Evolutionary conservation across 2,329 filamentous ascomycete genomes (phyloP).

Genomic region (Chalaropsis ovoidea): DNA sequence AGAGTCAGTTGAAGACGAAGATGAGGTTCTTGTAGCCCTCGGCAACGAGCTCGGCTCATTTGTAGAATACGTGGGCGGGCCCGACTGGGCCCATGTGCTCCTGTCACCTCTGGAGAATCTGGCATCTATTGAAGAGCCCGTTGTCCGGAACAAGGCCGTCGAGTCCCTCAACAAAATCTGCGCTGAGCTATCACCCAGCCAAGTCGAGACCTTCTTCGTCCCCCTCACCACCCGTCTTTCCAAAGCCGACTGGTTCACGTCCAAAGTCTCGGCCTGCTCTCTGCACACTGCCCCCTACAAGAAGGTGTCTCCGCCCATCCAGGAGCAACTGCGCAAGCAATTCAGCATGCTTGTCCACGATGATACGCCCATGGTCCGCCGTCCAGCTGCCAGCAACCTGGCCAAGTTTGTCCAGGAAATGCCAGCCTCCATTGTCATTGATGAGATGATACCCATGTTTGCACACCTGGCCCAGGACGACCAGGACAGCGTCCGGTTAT

Average conservation of each 20-base stretch:
- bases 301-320: conserved; percentile 75
- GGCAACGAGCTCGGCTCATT: conserved; percentile 95
- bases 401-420: conserved; percentile 98
- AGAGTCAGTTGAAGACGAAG: conserved; percentile 99
- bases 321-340: conserved; percentile 84
- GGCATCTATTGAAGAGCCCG: conserved; percentile 93
- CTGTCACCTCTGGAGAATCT: conserved; percentile 95
- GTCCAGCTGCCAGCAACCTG: conserved; percentile 91
- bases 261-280: conserved; percentile 94
- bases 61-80: conserved; percentile 93
- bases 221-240: conserved; percentile 90
- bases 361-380: conserved; percentile 97
- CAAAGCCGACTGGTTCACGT: conserved; percentile 99
- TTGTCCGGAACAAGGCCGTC: conserved; percentile 97
- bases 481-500: conserved; percentile 89
- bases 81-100: conserved; percentile 88
- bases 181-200: conserved; percentile 75
- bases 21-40: conserved; percentile 92
- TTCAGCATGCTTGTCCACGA: conserved; percentile 92
- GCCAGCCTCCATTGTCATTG: conserved; percentile 80
- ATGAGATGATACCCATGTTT: conserved; percentile 98
- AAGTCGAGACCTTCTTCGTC: conserved; percentile 96
- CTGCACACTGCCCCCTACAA: conserved; percentile 90
- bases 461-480: conserved; percentile 94
- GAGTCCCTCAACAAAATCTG: conserved; percentile 99